Conservation (phyloP, 352 stramenopile genomes). For the Globisporangium yorkense region DNA sequence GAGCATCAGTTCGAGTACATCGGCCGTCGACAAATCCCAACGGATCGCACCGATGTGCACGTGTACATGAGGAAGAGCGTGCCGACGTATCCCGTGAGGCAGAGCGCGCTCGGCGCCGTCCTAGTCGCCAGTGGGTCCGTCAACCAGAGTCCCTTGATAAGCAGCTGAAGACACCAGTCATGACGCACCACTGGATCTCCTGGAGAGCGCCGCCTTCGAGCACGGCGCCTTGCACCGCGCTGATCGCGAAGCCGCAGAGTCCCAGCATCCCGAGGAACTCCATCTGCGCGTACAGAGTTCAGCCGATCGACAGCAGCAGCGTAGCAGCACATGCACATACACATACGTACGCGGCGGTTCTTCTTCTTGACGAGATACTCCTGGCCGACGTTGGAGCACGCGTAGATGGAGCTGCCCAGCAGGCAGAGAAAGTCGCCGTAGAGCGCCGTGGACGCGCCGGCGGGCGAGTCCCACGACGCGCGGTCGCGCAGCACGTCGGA, state of each 20-base stretch:
- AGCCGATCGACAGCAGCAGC: too few species aligned
- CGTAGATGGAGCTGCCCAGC: conserved; percentile 88
- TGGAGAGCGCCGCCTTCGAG: conserved; percentile 67
- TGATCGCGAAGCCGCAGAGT: conserved; percentile 89
- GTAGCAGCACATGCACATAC: background rate
- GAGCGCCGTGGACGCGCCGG: conserved; percentile 23
- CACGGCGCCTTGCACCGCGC: conserved; percentile 69
- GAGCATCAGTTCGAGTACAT: background rate
- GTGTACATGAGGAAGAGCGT: conserved; percentile 91
- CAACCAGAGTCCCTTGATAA: too few species aligned
- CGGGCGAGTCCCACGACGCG: conserved; percentile 1
- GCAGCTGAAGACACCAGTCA: background rate
- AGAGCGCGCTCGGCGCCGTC: conserved; percentile 48
- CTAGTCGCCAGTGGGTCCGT: conserved; percentile 9
- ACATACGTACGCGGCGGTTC: conserved; percentile 35
- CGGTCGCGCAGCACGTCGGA: conserved; percentile 70
- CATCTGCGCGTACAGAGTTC: conserved; percentile 24
- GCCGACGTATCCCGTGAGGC: conserved; percentile 68
- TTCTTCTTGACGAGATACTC: conserved; percentile 85
- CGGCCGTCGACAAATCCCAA: background rate
- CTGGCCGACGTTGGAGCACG: conserved; percentile 90
- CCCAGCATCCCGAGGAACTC: conserved; percentile 95
- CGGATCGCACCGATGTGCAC: conserved; percentile 68
- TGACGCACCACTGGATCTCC: conserved; percentile 33
- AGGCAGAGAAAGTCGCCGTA: conserved; percentile 92